Conservation (phyloP, 305 asterid species). For the Solanum chacoense region DNA sequence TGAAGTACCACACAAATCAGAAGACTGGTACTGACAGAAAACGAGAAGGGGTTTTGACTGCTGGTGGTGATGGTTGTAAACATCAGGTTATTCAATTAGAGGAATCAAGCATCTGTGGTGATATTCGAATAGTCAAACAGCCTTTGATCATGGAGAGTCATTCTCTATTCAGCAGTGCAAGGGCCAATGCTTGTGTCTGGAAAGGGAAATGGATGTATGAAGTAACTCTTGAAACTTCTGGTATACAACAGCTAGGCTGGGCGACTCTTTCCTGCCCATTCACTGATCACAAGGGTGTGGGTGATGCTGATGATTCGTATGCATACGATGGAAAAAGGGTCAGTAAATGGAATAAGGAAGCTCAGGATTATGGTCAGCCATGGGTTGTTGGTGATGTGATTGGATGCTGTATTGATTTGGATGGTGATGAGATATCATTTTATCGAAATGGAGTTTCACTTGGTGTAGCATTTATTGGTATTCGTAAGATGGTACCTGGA, state of each 20-base stretch:
- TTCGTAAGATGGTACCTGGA: slow-evolving; percentile 92
- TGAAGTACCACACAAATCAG: slow-evolving; percentile 34
- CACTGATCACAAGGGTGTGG: slow-evolving; percentile 82
- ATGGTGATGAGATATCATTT: slow-evolving; percentile 58
- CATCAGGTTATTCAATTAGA: slow-evolving; percentile 47
- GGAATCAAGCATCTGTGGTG: slow-evolving; percentile 75
- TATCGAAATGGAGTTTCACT: slow-evolving; percentile 79
- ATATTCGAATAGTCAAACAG: slow-evolving; percentile 50
- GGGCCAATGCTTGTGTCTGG: slow-evolving; percentile 90
- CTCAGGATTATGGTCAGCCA: slow-evolving; percentile 72
- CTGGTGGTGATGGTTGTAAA: slow-evolving; percentile 29
- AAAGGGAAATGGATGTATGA: slow-evolving; percentile 99
- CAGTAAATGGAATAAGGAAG: slow-evolving; percentile 74
- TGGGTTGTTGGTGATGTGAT: slow-evolving; percentile 96
- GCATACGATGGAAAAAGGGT: slow-evolving; percentile 94
- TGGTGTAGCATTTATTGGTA: slow-evolving; percentile 78
- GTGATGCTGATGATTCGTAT: slow-evolving; percentile 88
- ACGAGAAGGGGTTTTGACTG: slow-evolving; percentile 49
- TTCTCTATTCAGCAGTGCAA: slow-evolving; percentile 74
- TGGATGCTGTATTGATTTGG: slow-evolving; percentile 92
- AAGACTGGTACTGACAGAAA: slow-evolving; percentile 19
- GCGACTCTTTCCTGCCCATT: slow-evolving; percentile 81
- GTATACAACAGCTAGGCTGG: slow-evolving; percentile 94
- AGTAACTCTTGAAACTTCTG: slow-evolving; percentile 86
- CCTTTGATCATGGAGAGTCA: slow-evolving; percentile 79